Evolutionary conservation across 2,329 filamentous ascomycete species (phyloP).

Genomic region (Cladophialophora exuberans): DNA sequence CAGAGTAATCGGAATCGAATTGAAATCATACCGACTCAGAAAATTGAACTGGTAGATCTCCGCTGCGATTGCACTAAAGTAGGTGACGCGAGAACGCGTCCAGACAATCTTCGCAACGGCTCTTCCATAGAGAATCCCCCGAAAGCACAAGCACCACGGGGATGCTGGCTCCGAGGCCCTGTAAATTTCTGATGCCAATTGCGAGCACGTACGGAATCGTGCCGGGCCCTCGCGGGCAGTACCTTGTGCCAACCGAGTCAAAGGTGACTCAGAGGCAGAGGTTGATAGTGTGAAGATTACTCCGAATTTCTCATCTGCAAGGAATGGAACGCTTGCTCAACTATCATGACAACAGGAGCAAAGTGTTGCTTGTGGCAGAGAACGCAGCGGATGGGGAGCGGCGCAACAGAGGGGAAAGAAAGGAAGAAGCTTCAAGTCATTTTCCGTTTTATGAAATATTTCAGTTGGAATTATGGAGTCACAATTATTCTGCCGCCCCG

Average conservation of each 20-base stretch:
- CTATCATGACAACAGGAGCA: constrained; percentile 22
- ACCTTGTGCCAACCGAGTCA: constrained; percentile 26
- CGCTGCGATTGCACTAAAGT: constrained; percentile 97
- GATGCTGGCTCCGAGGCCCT: constrained; percentile 52
- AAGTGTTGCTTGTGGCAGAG: constrained; percentile 77
- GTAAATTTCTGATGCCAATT: constrained; percentile 91
- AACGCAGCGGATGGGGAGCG: constrained; percentile 92
- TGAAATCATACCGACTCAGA: constrained; percentile 53
- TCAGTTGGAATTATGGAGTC: not conserved
- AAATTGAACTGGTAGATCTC: constrained; percentile 51
- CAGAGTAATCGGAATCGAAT: constrained; percentile 96
- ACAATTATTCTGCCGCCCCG: constrained; percentile 20
- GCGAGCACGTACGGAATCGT: constrained; percentile 71
- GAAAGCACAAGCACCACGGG: constrained; percentile 32
- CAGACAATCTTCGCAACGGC: constrained; percentile 93
- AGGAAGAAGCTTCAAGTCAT: constrained; percentile 29
- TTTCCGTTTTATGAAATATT: not conserved
- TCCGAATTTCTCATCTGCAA: constrained; percentile 98
- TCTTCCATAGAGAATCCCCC: constrained; percentile 73
- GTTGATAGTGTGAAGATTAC: constrained; percentile 74
- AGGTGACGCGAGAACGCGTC: constrained; percentile 47
- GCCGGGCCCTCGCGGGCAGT: constrained; percentile 86
- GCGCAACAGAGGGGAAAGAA: constrained; percentile 62
- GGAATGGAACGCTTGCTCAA: constrained; percentile 19
- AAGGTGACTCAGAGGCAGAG: constrained; percentile 31